Percentiles rank a stretch among this genome's conserved stretches.
Evolutionary conservation across 805 yeast genomes (phyloP).

Genomic region (Yarrowia hollandica): DNA sequence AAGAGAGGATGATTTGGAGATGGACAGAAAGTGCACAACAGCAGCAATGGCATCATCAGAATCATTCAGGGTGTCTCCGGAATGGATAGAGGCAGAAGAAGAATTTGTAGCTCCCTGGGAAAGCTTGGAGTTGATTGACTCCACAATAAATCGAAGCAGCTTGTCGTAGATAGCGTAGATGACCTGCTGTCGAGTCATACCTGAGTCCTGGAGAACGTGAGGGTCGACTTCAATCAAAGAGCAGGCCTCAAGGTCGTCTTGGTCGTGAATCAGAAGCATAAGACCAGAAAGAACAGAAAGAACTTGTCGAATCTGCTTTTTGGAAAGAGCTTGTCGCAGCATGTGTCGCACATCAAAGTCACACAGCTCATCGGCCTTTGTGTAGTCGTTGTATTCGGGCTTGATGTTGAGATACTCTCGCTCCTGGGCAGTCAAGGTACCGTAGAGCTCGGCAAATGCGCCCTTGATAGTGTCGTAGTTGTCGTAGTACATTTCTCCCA

Average conservation of each 20-base stretch:
- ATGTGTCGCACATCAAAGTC: conserved; percentile 21
- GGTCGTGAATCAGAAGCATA: conserved; percentile 42
- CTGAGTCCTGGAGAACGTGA: conserved; percentile 33
- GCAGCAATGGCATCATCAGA: conserved; percentile 34
- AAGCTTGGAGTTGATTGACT: conserved; percentile 41
- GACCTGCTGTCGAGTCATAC: conserved; percentile 38
- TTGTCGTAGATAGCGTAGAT: conserved; percentile 41
- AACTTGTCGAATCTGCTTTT: conserved; percentile 37
- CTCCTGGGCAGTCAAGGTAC: conserved; percentile 20
- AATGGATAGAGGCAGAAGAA: conserved; percentile 11
- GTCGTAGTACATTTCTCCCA: conserved; percentile 26
- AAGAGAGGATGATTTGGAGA: conserved; percentile 41
- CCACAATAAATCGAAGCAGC: conserved; percentile 40
- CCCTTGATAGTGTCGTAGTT: conserved; percentile 22
- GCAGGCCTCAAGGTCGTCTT: conserved; percentile 46
- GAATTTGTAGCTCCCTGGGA: conserved; percentile 35
- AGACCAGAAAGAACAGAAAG: conserved; percentile 45
- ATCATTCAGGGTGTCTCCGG: conserved; percentile 30
- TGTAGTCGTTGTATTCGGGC: conserved; percentile 18
- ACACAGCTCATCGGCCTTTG: conserved; percentile 11
- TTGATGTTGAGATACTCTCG: neutral
- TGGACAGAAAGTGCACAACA: conserved; percentile 42
- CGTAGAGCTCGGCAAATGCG: conserved; percentile 22
- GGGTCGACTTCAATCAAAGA: conserved; percentile 45
- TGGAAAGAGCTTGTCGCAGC: conserved; percentile 16